Conservation (phyloP, 805 yeast species). For the Ogataea nakhonphanomensis region DNA sequence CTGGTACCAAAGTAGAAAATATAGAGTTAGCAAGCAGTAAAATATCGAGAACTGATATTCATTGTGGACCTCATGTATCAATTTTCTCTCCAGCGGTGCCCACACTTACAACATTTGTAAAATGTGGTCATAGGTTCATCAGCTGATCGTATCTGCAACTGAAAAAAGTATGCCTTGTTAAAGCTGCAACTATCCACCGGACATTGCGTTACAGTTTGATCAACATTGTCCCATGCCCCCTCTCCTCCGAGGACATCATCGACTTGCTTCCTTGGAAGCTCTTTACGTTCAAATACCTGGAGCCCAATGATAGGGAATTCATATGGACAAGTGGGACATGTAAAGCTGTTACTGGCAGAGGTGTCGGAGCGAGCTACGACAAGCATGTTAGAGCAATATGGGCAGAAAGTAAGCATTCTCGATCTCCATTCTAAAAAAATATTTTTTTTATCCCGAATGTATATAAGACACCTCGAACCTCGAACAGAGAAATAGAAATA, state of each 20-base stretch:
- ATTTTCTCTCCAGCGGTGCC: slow-evolving; percentile 96
- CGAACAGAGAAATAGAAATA: too few species aligned
- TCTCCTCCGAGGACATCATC: slow-evolving; percentile 97
- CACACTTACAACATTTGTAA: slow-evolving; percentile 91
- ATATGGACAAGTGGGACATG: slow-evolving; percentile 94
- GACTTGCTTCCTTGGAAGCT: slow-evolving; percentile 80
- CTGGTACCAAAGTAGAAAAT: too few species aligned
- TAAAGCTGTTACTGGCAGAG: slow-evolving; percentile 56
- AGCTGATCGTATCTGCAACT: slow-evolving; percentile 93
- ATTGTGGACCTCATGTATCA: slow-evolving; percentile 29
- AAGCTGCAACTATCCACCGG: slow-evolving; percentile 84
- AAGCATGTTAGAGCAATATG: slow-evolving; percentile 90
- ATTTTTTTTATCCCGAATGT: background rate
- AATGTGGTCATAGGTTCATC: slow-evolving; percentile 99
- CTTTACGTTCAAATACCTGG: slow-evolving; percentile 81
- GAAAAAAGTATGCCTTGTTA: slow-evolving; percentile 93
- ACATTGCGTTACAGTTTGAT: slow-evolving; percentile 91
- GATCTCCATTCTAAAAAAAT: background rate
- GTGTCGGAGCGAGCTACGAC: slow-evolving; percentile 61
- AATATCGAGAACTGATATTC: background rate
- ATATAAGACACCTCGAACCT: background rate
- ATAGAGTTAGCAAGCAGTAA: too few species aligned
- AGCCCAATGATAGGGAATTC: slow-evolving; percentile 84
- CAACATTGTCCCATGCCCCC: slow-evolving; percentile 99
- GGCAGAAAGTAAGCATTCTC: slow-evolving; percentile 88